Conservation (phyloP, 192 early-diverging fungal genomes). For the Backusella liffmaniae region DNA sequence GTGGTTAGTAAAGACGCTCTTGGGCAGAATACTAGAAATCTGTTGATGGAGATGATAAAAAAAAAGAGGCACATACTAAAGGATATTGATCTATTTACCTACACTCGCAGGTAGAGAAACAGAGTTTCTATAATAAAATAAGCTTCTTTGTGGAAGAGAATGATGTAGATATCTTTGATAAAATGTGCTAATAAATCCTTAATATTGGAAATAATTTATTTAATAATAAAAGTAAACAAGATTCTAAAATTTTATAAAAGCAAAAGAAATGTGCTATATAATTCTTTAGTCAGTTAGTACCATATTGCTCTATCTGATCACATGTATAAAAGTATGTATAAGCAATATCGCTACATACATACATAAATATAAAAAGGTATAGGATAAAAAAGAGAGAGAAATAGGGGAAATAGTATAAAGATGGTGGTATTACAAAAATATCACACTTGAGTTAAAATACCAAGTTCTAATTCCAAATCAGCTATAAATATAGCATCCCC, state of each 20-base stretch:
- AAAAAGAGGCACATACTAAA: not conserved
- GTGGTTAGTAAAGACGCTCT: constrained; percentile 1
- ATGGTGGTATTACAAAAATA: not conserved
- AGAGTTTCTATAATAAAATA: not conserved
- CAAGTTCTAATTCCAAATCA: not conserved
- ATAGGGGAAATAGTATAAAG: not conserved
- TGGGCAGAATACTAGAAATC: not conserved
- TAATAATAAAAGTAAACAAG: not conserved
- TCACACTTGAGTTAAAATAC: not conserved
- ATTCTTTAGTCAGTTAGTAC: not conserved
- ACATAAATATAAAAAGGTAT: not conserved
- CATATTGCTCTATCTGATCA: not conserved
- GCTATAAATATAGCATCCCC: not conserved
- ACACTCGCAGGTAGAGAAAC: not conserved
- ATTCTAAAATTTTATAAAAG: not conserved
- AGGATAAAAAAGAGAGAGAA: not conserved
- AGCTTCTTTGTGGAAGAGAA: not conserved
- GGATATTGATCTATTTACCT: not conserved
- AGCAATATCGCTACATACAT: not conserved
- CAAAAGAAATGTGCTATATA: not conserved
- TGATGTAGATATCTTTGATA: not conserved
- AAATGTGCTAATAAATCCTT: not conserved
- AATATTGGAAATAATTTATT: not conserved
- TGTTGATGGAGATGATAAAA: not conserved
- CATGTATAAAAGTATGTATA: not conserved